Conservation (phyloP, 148 eudicot species). For the Diospyros kaki region DNA sequence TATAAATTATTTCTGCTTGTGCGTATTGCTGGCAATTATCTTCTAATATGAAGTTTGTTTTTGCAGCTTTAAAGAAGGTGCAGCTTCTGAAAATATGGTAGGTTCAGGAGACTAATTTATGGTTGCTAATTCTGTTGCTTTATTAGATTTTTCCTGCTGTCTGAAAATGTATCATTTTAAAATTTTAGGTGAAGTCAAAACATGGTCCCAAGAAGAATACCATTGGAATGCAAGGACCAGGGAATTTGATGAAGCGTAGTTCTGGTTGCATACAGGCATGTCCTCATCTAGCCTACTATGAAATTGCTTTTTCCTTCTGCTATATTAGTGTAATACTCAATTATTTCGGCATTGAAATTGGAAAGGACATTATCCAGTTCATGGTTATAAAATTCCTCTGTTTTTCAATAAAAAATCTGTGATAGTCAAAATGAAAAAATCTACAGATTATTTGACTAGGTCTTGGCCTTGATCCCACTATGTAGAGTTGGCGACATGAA, state of each 20-base stretch:
- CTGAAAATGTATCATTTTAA: neutral
- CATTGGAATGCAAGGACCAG: constrained; percentile 31
- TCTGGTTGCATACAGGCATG: constrained; percentile 41
- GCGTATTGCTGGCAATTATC: neutral
- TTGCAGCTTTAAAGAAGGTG: constrained; percentile 47
- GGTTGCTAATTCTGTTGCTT: neutral
- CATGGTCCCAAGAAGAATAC: constrained; percentile 35
- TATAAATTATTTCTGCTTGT: neutral
- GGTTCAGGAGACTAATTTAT: constrained; percentile 16
- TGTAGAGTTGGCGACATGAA: too few species aligned
- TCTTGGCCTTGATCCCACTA: neutral
- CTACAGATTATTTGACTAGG: neutral
- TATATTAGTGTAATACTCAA: neutral
- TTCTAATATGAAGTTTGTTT: constrained; percentile 10
- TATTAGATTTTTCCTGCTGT: neutral
- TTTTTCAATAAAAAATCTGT: neutral
- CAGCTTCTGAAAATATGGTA: constrained; percentile 42
- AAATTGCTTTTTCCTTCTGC: neutral
- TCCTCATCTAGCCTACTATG: constrained; percentile 10
- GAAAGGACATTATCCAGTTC: neutral
- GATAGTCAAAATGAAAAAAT: neutral
- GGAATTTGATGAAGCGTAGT: constrained; percentile 35
- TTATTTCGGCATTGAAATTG: neutral
- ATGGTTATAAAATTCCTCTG: neutral
- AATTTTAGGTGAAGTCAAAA: constrained; percentile 42